Evolutionary conservation across 495 filamentous ascomycete species (phyloP), one percentile per base, ranked within the genome.

Genomic region (Neurospora tetrasperma): DNA sequence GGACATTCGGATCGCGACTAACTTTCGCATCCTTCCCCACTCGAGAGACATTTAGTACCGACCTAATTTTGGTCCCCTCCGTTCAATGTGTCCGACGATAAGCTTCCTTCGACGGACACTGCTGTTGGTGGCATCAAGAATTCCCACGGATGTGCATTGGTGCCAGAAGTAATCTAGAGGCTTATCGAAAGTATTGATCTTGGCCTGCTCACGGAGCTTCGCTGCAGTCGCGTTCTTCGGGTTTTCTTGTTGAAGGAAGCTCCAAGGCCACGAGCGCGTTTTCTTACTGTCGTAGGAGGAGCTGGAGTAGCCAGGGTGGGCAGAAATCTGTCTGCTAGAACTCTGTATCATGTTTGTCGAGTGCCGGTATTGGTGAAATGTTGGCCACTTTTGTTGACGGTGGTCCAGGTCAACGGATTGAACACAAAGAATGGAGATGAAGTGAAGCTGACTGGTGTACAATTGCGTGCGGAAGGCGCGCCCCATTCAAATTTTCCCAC

Each of bases 61-160:
- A 31, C 27, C 27, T 31, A 31, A 31, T 31, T 91, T 91, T 6
- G 95, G 94, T 73, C 96, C 94, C 69, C 92, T 88, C 68, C 90
- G 83, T 70, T 93, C 90, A 77, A 99, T 92, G 73, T 90, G 89
- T 44, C 94, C 88, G 73, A 97, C 92, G 31, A 99, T 86, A 3
- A 90, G 87, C 80, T 96, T 91, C 59, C 96, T 87, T 20, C 96
- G 90, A 71, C 92, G 87, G 71, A 94, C 85, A 0, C 94, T 98
- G 82, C 94, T 97, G 83, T 99, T 99, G 3, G 96, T 98, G 10
- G 95, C 95, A 83, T 97, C 94, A 18, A 98, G 87, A 74, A 98
- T 98, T n/a, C 96, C 95, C n/a, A 99, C 90, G 69, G 93, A 93
- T 48, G 95, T 95, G 23, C 91, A 90, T 70, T 90, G 83, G 38